Evolutionary conservation across 2,329 filamentous ascomycete genomes (phyloP).

Genomic region (Talaromyces rugulosus): DNA sequence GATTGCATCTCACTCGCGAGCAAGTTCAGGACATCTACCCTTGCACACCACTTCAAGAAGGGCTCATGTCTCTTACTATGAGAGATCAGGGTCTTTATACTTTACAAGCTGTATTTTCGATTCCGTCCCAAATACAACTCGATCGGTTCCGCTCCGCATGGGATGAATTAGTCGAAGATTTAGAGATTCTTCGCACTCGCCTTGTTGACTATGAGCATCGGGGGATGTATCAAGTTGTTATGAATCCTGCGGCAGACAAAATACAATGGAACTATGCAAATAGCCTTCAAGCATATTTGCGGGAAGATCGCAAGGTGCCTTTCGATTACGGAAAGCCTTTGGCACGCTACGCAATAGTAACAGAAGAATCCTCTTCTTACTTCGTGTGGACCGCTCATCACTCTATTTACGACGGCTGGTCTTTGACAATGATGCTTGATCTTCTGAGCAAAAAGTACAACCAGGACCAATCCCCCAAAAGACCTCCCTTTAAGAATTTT

Average conservation of each 20-base stretch:
- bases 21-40: background rate
- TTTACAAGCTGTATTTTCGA: conserved; percentile 25
- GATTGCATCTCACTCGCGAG: background rate
- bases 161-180: conserved; percentile 26
- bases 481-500: conserved; percentile 10
- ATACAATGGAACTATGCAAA: conserved; percentile 9
- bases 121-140: conserved; percentile 23
- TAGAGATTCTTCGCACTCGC: conserved; percentile 39
- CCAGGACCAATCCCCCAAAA: background rate
- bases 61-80: conserved; percentile 31
- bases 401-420: conserved; percentile 39
- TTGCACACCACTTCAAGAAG: conserved; percentile 34
- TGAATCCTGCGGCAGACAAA: conserved; percentile 9
- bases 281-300: conserved; percentile 4
- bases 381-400: conserved; percentile 41
- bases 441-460: conserved; percentile 11
- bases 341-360: conserved; percentile 10
- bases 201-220: conserved; percentile 20
- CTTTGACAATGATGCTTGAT: conserved; percentile 14
- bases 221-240: conserved; percentile 23
- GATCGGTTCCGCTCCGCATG: conserved; percentile 32
- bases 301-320: background rate
- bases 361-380: conserved; percentile 10
- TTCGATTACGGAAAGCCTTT: conserved; percentile 10
- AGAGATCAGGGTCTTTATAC: conserved; percentile 33